Percentiles rank a stretch among this genome's conserved stretches.
Evolutionary conservation across 768 basidiomycete genomes (phyloP).

Genomic region (Lanmaoa pseudosensibilis): DNA sequence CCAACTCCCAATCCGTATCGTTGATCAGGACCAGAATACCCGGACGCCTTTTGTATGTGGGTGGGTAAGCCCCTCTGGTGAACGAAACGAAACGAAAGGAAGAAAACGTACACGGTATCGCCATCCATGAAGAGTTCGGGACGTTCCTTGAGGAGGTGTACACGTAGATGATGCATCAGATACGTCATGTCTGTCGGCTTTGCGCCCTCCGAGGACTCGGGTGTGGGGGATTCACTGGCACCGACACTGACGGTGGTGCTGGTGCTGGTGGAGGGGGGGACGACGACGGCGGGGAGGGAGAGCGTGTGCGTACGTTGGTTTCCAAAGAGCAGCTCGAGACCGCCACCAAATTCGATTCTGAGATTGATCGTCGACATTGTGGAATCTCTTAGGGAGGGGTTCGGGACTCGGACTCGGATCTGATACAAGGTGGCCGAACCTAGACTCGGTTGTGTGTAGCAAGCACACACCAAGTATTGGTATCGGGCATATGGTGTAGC

Average conservation of each 20-base stretch:
- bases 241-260: too few species aligned
- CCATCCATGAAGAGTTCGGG: constrained; percentile 88
- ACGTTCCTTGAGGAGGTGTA: constrained; percentile 78
- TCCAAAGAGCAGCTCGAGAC: constrained; percentile 81
- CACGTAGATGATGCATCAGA: constrained; percentile 76
- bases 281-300: constrained; percentile 48
- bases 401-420: too few species aligned
- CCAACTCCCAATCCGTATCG: constrained; percentile 96
- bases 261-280: neutral
- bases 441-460: too few species aligned
- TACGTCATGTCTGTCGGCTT: constrained; percentile 58
- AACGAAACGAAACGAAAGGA: too few species aligned
- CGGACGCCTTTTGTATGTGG: constrained; percentile 67
- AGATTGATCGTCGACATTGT: constrained; percentile 35
- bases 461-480: too few species aligned
- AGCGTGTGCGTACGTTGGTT: constrained; percentile 63
- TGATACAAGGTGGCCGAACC: too few species aligned
- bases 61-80: too few species aligned
- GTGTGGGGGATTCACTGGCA: too few species aligned
- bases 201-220: neutral
- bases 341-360: constrained; percentile 79
- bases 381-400: too few species aligned
- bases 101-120: constrained; percentile 68
- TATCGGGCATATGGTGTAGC: constrained; percentile 43
- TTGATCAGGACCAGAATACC: constrained; percentile 97